A percentile compares a stretch with the other conserved stretches of the same genome.
Conservation (phyloP, 345 rosid species). For the Syzygium oleosum region DNA sequence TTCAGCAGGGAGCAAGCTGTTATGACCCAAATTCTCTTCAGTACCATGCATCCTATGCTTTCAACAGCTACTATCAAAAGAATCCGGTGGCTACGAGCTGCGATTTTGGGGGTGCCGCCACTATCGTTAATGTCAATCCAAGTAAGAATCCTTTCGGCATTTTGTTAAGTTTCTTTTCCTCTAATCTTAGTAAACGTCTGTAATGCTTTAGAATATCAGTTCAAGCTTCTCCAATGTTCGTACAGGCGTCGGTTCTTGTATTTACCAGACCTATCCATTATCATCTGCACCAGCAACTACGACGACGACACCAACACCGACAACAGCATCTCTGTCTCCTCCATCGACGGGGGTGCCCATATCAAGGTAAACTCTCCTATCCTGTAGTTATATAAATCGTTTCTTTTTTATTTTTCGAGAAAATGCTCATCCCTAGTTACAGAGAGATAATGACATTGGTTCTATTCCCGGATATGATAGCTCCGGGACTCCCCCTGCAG, state of each 20-base stretch:
- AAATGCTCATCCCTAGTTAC: background rate
- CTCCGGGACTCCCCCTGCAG: slow-evolving; percentile 43
- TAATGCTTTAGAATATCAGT: background rate
- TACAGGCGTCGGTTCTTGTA: slow-evolving; percentile 77
- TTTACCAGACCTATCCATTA: slow-evolving; percentile 49
- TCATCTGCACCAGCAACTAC: slow-evolving; percentile 37
- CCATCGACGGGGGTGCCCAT: slow-evolving; percentile 21
- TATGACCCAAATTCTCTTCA: slow-evolving; percentile 60
- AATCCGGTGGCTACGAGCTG: slow-evolving; percentile 77
- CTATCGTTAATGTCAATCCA: slow-evolving; percentile 55
- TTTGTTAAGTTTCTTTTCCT: background rate
- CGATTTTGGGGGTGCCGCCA: slow-evolving; percentile 78
- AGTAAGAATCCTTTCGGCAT: slow-evolving; percentile 35
- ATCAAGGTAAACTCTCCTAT: background rate
- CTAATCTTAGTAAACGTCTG: slow-evolving; percentile 56
- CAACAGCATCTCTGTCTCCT: slow-evolving; percentile 11
- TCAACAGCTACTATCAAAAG: slow-evolving; percentile 91
- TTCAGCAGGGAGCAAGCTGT: slow-evolving; percentile 81
- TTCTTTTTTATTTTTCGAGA: background rate
- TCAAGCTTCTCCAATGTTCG: background rate
- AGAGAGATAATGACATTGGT: background rate
- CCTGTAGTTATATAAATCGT: background rate
- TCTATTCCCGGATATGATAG: slow-evolving; percentile 9
- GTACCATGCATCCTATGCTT: slow-evolving; percentile 86
- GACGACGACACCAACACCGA: slow-evolving; percentile 16